Conservation (phyloP, 768 basidiomycete species). For the Lactifluus piperatus region DNA sequence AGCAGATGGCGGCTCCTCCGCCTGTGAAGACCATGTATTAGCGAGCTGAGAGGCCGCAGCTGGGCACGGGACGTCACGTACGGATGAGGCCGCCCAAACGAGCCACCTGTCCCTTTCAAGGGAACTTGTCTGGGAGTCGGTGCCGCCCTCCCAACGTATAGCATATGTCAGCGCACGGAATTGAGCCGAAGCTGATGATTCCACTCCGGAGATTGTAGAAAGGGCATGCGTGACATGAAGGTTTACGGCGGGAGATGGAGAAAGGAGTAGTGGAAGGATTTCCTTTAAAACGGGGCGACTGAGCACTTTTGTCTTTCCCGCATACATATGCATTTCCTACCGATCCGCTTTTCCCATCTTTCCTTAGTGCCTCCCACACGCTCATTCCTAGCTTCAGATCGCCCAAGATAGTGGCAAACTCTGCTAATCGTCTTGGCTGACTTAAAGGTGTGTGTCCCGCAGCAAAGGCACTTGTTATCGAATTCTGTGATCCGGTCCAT, state of each 20-base stretch:
- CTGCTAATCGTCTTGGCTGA: constrained; percentile 83
- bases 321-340: constrained; percentile 37
- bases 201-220: constrained; percentile 34
- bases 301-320: constrained; percentile 3
- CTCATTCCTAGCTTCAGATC: constrained; percentile 77
- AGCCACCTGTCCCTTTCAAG: constrained; percentile 81
- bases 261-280: constrained; percentile 63
- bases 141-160: constrained; percentile 62
- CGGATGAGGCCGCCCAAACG: constrained; percentile 76
- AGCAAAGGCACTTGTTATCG: constrained; percentile 22
- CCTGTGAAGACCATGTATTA: constrained; percentile 35
- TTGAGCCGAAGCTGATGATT: constrained; percentile 54
- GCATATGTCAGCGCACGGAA: constrained; percentile 59
- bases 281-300: constrained; percentile 43
- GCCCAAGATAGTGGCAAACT: constrained; percentile 88
- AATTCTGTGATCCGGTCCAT: constrained; percentile 28
- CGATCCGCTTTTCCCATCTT: constrained; percentile 82
- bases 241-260: constrained; percentile 54
- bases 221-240: constrained; percentile 58
- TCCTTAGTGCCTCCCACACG: constrained; percentile 82
- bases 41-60: neutral
- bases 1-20: constrained; percentile 75
- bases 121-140: constrained; percentile 47
- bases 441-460: constrained; percentile 33
- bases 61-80: constrained; percentile 32